phyloP scores from a whole-genome alignment of 306 rosid genomes.

The Acacia crassicarpa region DNA sequence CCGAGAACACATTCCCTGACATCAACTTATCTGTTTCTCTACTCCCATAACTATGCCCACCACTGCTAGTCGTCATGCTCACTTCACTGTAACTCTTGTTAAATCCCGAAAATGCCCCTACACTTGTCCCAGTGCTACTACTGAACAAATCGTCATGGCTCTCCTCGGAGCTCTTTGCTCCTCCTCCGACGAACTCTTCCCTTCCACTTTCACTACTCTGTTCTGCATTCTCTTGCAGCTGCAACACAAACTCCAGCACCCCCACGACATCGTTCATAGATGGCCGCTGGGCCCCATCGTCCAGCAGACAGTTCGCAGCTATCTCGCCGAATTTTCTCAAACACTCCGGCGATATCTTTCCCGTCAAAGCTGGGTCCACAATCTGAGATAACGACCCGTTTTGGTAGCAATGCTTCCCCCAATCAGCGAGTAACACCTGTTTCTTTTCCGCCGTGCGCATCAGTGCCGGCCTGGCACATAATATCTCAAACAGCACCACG shows the following conservation, averaged over 20 bases:
- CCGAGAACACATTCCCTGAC: slow-evolving; percentile 1
- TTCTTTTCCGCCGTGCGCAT: slow-evolving; percentile 2
- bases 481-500: slow-evolving; percentile 15
- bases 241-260: slow-evolving; percentile 15
- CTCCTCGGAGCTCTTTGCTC: background rate
- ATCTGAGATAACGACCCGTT: background rate
- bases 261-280: slow-evolving; percentile 30
- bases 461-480: slow-evolving; percentile 13
- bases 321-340: slow-evolving; percentile 9
- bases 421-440: slow-evolving; percentile 5
- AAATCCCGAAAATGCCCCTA: background rate
- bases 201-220: background rate
- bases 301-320: slow-evolving; percentile 18
- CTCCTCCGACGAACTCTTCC: too few species aligned
- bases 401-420: background rate
- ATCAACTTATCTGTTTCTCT: background rate
- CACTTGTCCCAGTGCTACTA: background rate
- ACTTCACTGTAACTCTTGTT: background rate
- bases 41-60: background rate
- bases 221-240: slow-evolving; percentile 14
- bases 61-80: slow-evolving; percentile 4
- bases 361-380: slow-evolving; percentile 18
- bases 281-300: slow-evolving; percentile 31
- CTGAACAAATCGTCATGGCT: slow-evolving; percentile 1
- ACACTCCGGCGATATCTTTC: slow-evolving; percentile 9